A percentile compares a stretch with the other conserved stretches of the same genome.
phyloP scores from a whole-genome alignment of 371 early-diverging fungal genomes.

The Rhizopus microsporus region DNA sequence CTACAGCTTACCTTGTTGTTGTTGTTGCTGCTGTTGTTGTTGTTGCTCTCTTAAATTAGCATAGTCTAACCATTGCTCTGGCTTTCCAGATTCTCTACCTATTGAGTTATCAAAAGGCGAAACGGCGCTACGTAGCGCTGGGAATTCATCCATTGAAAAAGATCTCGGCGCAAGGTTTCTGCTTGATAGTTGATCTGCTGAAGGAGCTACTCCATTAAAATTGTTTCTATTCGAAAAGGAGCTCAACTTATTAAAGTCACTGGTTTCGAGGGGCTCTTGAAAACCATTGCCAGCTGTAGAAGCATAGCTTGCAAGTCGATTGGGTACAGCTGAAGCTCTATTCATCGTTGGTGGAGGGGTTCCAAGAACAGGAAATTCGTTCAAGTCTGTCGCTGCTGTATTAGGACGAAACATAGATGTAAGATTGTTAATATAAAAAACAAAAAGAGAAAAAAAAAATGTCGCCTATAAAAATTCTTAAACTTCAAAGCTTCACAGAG shows the following conservation, averaged over 20 bases:
- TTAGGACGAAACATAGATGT: conserved; percentile 44
- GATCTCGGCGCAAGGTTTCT: conserved; percentile 42
- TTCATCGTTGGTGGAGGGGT: conserved; percentile 38
- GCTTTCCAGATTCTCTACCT: conserved; percentile 29
- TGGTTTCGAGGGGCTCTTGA: conserved; percentile 28
- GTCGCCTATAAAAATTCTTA: not conserved
- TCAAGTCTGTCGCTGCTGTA: conserved; percentile 44
- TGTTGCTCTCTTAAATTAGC: conserved; percentile 33
- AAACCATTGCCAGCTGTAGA: conserved; percentile 43
- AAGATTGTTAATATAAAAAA: not conserved
- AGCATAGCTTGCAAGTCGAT: conserved; percentile 45
- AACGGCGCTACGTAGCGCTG: conserved; percentile 44
- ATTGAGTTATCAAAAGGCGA: conserved; percentile 38
- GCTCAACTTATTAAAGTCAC: conserved; percentile 6
- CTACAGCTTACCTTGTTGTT: not conserved
- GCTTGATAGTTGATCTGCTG: conserved; percentile 22
- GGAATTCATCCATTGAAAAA: conserved; percentile 55
- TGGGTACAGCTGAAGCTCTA: conserved; percentile 22
- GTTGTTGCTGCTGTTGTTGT: conserved; percentile 5
- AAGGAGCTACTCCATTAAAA: conserved; percentile 21
- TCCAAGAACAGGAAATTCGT: conserved; percentile 53
- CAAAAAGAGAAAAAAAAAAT: not conserved
- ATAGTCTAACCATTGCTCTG: conserved; percentile 45
- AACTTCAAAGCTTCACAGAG: not conserved
- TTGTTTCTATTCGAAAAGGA: conserved; percentile 21